Percentiles rank a stretch among this genome's conserved stretches.
Evolutionary conservation across 257 asterid genomes (phyloP).

Genomic region (Verbascum thapsus): DNA sequence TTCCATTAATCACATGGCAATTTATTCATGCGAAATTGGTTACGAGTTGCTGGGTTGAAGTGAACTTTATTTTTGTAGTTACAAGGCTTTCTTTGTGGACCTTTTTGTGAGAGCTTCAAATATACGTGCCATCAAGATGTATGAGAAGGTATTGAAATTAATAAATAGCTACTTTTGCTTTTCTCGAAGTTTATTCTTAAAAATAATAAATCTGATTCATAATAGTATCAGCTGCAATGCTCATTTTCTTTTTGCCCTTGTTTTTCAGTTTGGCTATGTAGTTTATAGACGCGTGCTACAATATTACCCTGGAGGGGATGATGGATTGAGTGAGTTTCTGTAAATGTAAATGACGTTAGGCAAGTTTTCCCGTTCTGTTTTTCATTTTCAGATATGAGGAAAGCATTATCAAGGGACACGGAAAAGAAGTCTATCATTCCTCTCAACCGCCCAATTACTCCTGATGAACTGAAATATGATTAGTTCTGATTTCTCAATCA

Average conservation of each 20-base stretch:
- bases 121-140: constrained; percentile 97
- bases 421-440: constrained; percentile 65
- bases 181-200: not conserved
- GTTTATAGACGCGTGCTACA: constrained; percentile 60
- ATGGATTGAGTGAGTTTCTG: constrained; percentile 58
- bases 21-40: not conserved
- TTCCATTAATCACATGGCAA: not conserved
- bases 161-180: not conserved
- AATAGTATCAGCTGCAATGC: constrained; percentile 1
- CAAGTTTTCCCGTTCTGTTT: not conserved
- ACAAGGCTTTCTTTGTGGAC: constrained; percentile 94
- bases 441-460: constrained; percentile 57
- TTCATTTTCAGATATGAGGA: constrained; percentile 56
- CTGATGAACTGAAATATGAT: constrained; percentile 64
- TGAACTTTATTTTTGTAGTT: constrained; percentile 44
- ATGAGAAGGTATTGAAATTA: constrained; percentile 72
- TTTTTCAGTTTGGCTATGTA: constrained; percentile 56
- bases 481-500: constrained; percentile 25
- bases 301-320: constrained; percentile 66
- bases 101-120: constrained; percentile 98
- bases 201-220: not conserved
- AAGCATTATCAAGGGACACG: constrained; percentile 61
- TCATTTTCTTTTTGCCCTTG: not conserved
- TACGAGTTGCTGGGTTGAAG: constrained; percentile 1
- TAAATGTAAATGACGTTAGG: constrained; percentile 5